Evolutionary conservation across 176 grass and related monocot genomes (phyloP), one percentile per base, ranked within the genome.

Genomic region (Stipa capillata): DNA sequence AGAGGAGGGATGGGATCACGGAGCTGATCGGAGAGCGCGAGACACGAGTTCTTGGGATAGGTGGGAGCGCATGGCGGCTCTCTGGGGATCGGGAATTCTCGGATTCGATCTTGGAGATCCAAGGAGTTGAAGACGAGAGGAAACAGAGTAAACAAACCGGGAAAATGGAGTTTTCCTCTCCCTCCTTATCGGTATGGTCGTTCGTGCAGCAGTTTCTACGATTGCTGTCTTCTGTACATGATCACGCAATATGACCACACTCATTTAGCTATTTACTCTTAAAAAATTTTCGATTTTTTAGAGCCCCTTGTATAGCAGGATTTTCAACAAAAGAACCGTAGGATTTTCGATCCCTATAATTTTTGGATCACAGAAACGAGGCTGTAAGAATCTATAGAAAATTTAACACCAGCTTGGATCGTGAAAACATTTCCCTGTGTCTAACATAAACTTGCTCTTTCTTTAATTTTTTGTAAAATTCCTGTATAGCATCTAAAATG

Each of bases 31-130:
- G 73, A 7, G 27, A 10, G 45, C 5, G 10, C 27, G 78, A 43
- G 70, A 58, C 60, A 69, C 29, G 28, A 59, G 70, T 5, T 21
- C 31, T 70, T 20, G 85, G 79, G 73, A 53, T 82, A 48, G 79
- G 27, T 51, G 49, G 18, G 52, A 34, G 66, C 39, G 14, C 67
- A 82, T 82, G 79, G 79, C 43, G 16, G 16, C 58, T 41, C 16
- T 78, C 1, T 33, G 12, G 37, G 48, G 41, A 72, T 60, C 28
- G 50, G 73, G 68, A 24, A 84, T 84, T 69, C 61, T 6, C 33
- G 80, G 62, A 24, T 71, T 68, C 41, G 59, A 47, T 56, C 74
- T 74, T 41, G 59, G 82, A 80, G 87, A 85, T 85, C 87, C 87
- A 75, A 72, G 50, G 28, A 39, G 31, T 5, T 61, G 74, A 48